These are phyloP conservation scores for Spizellomyces sp. DNA, from an alignment of 192 early-diverging fungal genomes.

Conservation along the genomic window DNA sequence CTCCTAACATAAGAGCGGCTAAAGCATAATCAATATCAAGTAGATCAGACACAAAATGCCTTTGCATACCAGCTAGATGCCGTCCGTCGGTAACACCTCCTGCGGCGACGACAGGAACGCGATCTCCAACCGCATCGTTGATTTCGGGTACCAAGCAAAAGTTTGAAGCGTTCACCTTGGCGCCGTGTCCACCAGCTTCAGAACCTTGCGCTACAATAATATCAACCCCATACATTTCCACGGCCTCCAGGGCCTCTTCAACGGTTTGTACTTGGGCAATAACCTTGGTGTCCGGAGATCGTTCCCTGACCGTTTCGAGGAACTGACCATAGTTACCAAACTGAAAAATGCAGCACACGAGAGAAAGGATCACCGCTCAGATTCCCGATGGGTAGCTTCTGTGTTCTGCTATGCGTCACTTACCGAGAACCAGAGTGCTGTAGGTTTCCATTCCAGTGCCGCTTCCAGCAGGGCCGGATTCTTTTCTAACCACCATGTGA, in stretches of 20 bases:
- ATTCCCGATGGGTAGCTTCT: neutral
- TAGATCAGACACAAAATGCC: neutral
- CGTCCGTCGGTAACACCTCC: conserved; percentile 5
- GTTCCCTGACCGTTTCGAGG: neutral
- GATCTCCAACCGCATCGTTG: neutral
- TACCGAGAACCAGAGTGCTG: conserved; percentile 19
- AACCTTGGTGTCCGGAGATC: conserved; percentile 27
- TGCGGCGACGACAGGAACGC: conserved; percentile 1
- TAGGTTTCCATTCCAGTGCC: conserved; percentile 29
- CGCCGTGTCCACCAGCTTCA: conserved; percentile 53
- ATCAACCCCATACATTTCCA: conserved; percentile 39
- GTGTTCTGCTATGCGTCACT: neutral
- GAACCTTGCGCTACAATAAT: conserved; percentile 54
- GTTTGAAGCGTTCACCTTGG: conserved; percentile 8
- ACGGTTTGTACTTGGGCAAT: conserved; percentile 53
- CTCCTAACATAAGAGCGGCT: conserved; percentile 37
- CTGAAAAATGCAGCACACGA: neutral
- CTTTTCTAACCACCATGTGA: neutral
- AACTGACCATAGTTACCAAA: neutral
- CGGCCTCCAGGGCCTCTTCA: conserved; percentile 42
- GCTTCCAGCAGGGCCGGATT: conserved; percentile 40
- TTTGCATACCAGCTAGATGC: neutral
- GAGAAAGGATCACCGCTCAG: neutral
- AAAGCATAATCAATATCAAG: conserved; percentile 4
- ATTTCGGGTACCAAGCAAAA: neutral